Base-by-base conservation (phyloP, 495 filamentous ascomycete genomes). In the Penicillium dipodomyicola region DNA sequence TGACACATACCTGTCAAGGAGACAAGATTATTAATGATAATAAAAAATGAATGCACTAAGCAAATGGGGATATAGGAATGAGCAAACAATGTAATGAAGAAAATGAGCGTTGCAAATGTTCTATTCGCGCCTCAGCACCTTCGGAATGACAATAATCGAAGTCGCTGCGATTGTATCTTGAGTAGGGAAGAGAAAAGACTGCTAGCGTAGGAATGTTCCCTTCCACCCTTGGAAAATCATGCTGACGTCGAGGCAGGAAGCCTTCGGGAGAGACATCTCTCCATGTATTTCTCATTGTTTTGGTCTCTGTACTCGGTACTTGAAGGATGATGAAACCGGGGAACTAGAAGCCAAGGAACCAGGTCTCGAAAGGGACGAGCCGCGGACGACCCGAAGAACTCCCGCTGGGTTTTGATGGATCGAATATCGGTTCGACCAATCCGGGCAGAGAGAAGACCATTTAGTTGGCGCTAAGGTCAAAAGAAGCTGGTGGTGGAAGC, bases 391-490 rank as follows among this genome's bases (percentile, higher is more conserved):
- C 64, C 49, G 49, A 59, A 22, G 22, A 54, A 35, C 47, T 1
- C 27, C 41, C 57, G 43, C 57, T 40, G 41, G 57, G 45, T 65
- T 37, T 65, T 70, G 65, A 69, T 65, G 59, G 64, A 67, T 59
- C 44, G 64, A 65, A 65, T 46, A 58, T 48, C 55, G 53, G 61
- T 32, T 49, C 44, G 29, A 19, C 39, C 50, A 52, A 52, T 60
- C 58, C 45, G 80, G 84, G 67, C 72, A 70, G 49, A 74, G 63
- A 46, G 70, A 87, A 47, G 32, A 42, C 32, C 47, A 43, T 46
- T 51, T 53, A 42, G 49, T 53, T 30, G 27, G 46, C 27, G 22
- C 42, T 19, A 27, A 22, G 12, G 9, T 41, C n/a, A 7, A 41
- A 35, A 20, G 12, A 42, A 40, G n/a, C 19, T 20, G 10, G 19